Conservation (phyloP, 164 flowering plant genomes). For the Brasenia schreberi region DNA sequence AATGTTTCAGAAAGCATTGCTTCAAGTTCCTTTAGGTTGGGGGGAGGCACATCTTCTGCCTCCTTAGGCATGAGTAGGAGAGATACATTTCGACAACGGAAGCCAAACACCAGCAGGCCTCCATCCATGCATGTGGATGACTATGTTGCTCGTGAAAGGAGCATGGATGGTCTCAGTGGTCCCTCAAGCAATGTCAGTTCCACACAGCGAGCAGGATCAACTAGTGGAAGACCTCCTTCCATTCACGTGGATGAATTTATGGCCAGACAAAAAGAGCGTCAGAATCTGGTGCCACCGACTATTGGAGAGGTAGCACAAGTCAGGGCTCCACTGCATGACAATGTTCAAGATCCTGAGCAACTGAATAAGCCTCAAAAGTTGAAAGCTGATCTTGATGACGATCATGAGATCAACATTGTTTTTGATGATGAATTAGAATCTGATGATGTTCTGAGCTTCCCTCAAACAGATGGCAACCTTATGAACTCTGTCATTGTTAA, state of each 20-base stretch:
- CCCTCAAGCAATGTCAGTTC: constrained; percentile 53
- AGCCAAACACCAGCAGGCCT: constrained; percentile 97
- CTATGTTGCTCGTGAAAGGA: constrained; percentile 96
- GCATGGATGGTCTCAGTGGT: constrained; percentile 42
- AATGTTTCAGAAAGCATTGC: constrained; percentile 32
- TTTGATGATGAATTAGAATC: constrained; percentile 90
- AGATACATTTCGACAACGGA: constrained; percentile 85
- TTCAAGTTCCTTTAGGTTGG: constrained; percentile 44
- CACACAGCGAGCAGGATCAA: constrained; percentile 60
- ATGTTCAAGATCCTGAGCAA: constrained; percentile 30
- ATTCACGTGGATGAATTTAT: constrained; percentile 97
- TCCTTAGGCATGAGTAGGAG: constrained; percentile 65
- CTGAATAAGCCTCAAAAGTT: constrained; percentile 37
- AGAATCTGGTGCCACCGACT: constrained; percentile 30
- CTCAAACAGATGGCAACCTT: constrained; percentile 71
- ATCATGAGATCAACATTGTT: constrained; percentile 86
- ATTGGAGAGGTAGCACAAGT: constrained; percentile 36
- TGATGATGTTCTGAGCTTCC: constrained; percentile 85
- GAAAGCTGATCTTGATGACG: constrained; percentile 91
- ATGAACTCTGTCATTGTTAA: constrained; percentile 43
- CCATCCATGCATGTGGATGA: constrained; percentile 99
- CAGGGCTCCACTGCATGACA: constrained; percentile 24
- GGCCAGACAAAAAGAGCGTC: constrained; percentile 94
- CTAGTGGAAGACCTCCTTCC: constrained; percentile 94
- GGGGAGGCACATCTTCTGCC: constrained; percentile 27